Base-by-base conservation (phyloP, 148 eudicot species). In the Nyssa sinensis region DNA sequence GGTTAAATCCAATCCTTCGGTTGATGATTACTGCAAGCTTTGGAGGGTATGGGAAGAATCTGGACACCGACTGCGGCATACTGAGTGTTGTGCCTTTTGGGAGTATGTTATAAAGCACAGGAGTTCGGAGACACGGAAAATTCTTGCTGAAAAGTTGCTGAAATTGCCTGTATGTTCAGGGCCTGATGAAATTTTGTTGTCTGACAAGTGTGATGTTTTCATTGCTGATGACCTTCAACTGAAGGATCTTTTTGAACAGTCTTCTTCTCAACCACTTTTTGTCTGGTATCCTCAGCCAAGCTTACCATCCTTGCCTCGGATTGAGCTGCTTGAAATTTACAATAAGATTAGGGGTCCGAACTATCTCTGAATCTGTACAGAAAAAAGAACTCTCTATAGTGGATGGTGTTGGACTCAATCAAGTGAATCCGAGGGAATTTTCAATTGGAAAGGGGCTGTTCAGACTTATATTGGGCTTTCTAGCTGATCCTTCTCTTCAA, bases 31-130 rank as follows among this genome's bases (percentile, higher is more conserved):
- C 68, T 73, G 84, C 78, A 70, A 66, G 73, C 90, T 91, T 30
- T 91, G 97, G 97, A 89, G 75, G 74, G 65, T 74, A 24, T 91
- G 97, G 97, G 93, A 87, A 72, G 62, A 60, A 23, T 73, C 89
- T 33, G 82, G 77, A 37, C 13, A 27, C 69, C 7, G 28, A n/a
- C 23, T 86, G 19, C 78, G 86, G 10, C 11, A 61, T 30, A 66
- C 61, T 8, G 81, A 88, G 31, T 89, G 89, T 44, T 77, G 72
- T 76, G 80, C 90, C 4, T 87, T 91, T 70, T 91, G 93, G 97
- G 70, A 74, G 10, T 80, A 77, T 67, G 72, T 86, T 44, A 63
- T 79, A 9, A 55, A 34, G 66, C 73, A 77, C 23, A 77, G 84
- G 86, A 66, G 69, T 33, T 0, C 7, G 16, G 57, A 68, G 28